Evolutionary conservation across 371 early-diverging fungal species (phyloP).

Genomic region (Mucor lusitanicus): DNA sequence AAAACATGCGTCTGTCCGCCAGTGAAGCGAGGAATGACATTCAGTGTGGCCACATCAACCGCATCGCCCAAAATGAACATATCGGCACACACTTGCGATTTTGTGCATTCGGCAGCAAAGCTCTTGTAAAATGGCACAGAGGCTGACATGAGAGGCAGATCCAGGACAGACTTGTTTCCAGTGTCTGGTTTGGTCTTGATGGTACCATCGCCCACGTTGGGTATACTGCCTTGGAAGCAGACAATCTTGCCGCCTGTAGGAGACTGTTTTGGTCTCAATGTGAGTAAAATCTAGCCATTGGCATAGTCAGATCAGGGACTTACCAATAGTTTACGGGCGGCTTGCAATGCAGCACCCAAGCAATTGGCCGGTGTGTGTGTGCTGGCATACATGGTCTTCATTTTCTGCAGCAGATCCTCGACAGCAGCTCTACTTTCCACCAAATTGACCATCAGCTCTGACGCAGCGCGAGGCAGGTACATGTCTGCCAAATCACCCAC

Average conservation of each 20-base stretch:
- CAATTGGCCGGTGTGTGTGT: conserved; percentile 77
- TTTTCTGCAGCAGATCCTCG: conserved; percentile 38
- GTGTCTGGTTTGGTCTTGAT: conserved; percentile 90
- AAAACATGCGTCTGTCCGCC: conserved; percentile 96
- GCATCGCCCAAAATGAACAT: conserved; percentile 87
- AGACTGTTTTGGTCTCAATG: conserved; percentile 27
- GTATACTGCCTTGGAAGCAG: conserved; percentile 80
- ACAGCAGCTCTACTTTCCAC: conserved; percentile 55
- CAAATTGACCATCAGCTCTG: conserved; percentile 84
- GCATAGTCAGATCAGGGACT: background rate
- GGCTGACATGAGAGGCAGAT: conserved; percentile 71
- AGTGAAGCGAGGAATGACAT: conserved; percentile 85
- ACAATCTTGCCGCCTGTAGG: conserved; percentile 92
- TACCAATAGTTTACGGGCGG: conserved; percentile 83
- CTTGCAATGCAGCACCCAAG: conserved; percentile 87
- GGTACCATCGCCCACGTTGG: conserved; percentile 80
- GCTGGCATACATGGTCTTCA: conserved; percentile 74
- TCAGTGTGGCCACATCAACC: conserved; percentile 92
- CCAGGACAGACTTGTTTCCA: conserved; percentile 68
- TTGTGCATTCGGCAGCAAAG: conserved; percentile 91
- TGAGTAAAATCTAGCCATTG: background rate
- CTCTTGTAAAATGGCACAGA: conserved; percentile 90
- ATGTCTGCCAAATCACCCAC: conserved; percentile 90
- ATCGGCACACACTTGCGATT: conserved; percentile 91
- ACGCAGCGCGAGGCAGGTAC: conserved; percentile 80